A percentile compares a stretch with the other conserved stretches of the same genome.
Evolutionary conservation across 495 filamentous ascomycete genomes (phyloP).

Genomic region (Rhypophila decipiens): DNA sequence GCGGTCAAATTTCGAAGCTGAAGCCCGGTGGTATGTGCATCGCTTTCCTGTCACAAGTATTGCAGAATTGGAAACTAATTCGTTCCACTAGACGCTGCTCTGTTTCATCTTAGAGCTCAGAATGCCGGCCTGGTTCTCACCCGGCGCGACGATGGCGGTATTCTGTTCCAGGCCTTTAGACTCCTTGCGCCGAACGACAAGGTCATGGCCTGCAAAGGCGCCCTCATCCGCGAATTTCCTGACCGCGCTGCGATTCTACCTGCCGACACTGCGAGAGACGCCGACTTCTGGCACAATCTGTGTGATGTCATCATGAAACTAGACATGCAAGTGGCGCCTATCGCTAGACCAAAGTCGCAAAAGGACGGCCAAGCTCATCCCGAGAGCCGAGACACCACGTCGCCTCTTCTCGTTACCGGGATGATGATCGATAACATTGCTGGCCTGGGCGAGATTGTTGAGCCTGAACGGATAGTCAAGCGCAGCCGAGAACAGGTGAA

Average conservation of each 20-base stretch:
- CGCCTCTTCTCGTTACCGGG: constrained; percentile 52
- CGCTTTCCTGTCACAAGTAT: constrained; percentile 1
- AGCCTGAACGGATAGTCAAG: constrained; percentile 41
- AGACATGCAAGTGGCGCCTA: constrained; percentile 30
- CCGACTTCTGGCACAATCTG: constrained; percentile 31
- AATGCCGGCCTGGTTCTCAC: constrained; percentile 54
- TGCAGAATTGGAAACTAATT: constrained; percentile 5
- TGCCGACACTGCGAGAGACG: constrained; percentile 22
- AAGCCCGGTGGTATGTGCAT: constrained; percentile 11
- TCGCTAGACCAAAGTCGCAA: constrained; percentile 26
- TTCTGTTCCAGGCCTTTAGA: constrained; percentile 52
- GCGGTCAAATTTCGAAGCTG: constrained; percentile 2
- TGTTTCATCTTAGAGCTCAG: constrained; percentile 46
- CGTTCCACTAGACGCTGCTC: constrained; percentile 4
- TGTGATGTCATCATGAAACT: constrained; percentile 32
- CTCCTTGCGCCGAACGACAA: constrained; percentile 41
- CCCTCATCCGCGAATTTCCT: constrained; percentile 51
- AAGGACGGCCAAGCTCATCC: constrained; percentile 34
- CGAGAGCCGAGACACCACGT: constrained; percentile 47
- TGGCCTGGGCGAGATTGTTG: constrained; percentile 29
- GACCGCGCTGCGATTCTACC: constrained; percentile 39
- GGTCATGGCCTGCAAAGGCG: constrained; percentile 43
- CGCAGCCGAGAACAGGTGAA: constrained; percentile 56
- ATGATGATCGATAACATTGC: constrained; percentile 44
- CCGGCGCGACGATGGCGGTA: constrained; percentile 11